Percentiles rank a stretch among this genome's conserved stretches.
Conservation (phyloP, 2,329 filamentous ascomycete species). For the Exophiala spinifera region DNA sequence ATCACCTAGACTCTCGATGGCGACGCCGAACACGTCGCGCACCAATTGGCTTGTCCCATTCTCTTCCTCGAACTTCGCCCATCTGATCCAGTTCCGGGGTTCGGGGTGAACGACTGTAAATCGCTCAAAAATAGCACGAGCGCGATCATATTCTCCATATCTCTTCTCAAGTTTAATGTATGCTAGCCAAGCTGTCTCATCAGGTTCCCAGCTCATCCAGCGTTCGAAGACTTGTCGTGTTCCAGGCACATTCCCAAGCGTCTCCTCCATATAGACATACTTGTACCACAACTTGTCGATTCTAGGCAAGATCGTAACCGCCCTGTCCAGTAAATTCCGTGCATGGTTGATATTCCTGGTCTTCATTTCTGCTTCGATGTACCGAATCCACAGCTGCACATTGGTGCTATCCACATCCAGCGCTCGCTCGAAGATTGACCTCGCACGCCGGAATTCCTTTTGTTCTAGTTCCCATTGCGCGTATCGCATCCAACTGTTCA, state of each 20-base stretch:
- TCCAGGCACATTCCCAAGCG: conserved; percentile 87
- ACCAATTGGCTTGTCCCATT: conserved; percentile 88
- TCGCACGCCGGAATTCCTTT: conserved; percentile 89
- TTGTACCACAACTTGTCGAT: conserved; percentile 99
- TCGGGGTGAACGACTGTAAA: conserved; percentile 94
- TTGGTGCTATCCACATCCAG: conserved; percentile 88
- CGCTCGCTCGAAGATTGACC: conserved; percentile 91
- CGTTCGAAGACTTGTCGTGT: conserved; percentile 92
- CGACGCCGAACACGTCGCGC: conserved; percentile 82
- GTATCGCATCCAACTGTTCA: conserved; percentile 99
- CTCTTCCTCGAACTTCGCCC: conserved; percentile 96
- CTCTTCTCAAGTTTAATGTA: conserved; percentile 98
- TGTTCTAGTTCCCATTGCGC: conserved; percentile 97
- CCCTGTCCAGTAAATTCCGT: conserved; percentile 86
- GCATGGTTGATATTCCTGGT: conserved; percentile 94
- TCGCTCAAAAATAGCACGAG: conserved; percentile 82
- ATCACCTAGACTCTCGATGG: conserved; percentile 85
- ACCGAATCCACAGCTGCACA: conserved; percentile 83
- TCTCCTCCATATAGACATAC: conserved; percentile 98
- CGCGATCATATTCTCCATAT: conserved; percentile 86
- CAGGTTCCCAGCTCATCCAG: conserved; percentile 98
- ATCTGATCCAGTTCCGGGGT: conserved; percentile 97
- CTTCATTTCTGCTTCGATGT: conserved; percentile 97
- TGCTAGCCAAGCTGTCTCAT: conserved; percentile 90
- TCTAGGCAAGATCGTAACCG: conserved; percentile 85